Conservation (phyloP, 192 early-diverging fungal species). For the Coemansia umbellata region DNA sequence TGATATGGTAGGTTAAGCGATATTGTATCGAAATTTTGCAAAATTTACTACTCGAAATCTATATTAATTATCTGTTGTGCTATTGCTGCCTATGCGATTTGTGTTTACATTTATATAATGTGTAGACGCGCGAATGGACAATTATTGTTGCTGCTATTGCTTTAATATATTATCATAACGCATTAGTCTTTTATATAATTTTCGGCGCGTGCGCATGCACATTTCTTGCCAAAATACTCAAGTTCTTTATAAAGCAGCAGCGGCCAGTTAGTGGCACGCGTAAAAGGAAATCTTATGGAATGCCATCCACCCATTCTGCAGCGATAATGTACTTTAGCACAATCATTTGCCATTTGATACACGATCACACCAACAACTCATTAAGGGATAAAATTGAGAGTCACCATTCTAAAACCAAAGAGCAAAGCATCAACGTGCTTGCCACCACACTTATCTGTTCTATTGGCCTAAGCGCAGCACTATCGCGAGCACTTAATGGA, state of each 20-base stretch:
- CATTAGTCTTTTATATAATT: conserved; percentile 5
- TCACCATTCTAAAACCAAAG: too few relatives aligned
- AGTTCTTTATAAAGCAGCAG: conserved; percentile 29
- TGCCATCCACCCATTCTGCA: conserved; percentile 46
- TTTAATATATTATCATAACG: conserved; percentile 32
- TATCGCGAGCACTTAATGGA: conserved; percentile 34
- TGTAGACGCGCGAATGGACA: conserved; percentile 39
- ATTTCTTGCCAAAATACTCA: conserved; percentile 25
- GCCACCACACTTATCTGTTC: not conserved
- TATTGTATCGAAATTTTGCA: not conserved
- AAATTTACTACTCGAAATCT: not conserved
- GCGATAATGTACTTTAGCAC: conserved; percentile 25
- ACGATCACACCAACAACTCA: not conserved
- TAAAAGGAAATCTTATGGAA: conserved; percentile 23
- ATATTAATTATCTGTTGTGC: not conserved
- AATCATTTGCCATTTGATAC: conserved; percentile 1
- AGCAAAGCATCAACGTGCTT: too few relatives aligned
- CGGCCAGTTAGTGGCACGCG: conserved; percentile 5
- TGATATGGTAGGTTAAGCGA: not conserved
- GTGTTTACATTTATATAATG: not conserved
- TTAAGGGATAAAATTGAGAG: not conserved
- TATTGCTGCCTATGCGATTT: not conserved
- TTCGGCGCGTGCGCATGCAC: conserved; percentile 19
- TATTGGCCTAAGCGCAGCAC: conserved; percentile 11
- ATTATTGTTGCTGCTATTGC: conserved; percentile 2